Conservation (phyloP, 202 grass and related monocot species). For the Zoysia matrella region DNA sequence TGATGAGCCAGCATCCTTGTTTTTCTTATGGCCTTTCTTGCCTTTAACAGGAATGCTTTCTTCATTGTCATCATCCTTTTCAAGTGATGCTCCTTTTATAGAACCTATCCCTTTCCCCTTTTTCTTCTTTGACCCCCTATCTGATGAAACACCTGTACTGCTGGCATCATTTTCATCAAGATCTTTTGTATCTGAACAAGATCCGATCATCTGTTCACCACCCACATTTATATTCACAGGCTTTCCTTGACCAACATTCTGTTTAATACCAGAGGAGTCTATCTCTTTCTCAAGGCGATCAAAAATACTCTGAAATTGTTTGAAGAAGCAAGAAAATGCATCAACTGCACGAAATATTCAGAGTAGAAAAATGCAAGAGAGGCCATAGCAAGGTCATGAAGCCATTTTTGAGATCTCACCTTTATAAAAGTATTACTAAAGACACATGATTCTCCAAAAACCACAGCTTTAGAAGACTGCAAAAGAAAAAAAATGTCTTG, state of each 20-base stretch:
- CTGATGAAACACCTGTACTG: slow-evolving; percentile 65
- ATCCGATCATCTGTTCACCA: slow-evolving; percentile 51
- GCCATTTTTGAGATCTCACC: slow-evolving; percentile 52
- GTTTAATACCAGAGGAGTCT: slow-evolving; percentile 66
- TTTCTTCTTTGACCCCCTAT: slow-evolving; percentile 89
- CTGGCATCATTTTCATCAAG: slow-evolving; percentile 58
- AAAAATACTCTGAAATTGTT: slow-evolving; percentile 73
- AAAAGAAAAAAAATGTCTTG: slow-evolving; percentile 41
- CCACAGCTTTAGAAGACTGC: slow-evolving; percentile 87
- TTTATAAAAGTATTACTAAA: slow-evolving; percentile 79
- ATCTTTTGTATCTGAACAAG: slow-evolving; percentile 64
- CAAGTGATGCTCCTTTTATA: slow-evolving; percentile 60
- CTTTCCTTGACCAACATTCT: slow-evolving; percentile 51
- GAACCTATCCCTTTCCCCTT: slow-evolving; percentile 70
- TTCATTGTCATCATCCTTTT: slow-evolving; percentile 80
- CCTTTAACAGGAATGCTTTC: slow-evolving; percentile 78
- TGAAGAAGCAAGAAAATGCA: slow-evolving; percentile 22
- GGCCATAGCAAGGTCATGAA: slow-evolving; percentile 18
- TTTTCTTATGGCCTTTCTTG: slow-evolving; percentile 90
- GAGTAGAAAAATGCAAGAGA: slow-evolving; percentile 17
- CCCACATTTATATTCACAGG: slow-evolving; percentile 39
- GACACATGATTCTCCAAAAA: slow-evolving; percentile 81
- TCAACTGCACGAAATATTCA: slow-evolving; percentile 15
- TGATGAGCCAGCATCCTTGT: slow-evolving; percentile 68
- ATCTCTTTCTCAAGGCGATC: slow-evolving; percentile 84